Base-by-base conservation (phyloP, 306 rosid genomes). In the Prunus mume region DNA sequence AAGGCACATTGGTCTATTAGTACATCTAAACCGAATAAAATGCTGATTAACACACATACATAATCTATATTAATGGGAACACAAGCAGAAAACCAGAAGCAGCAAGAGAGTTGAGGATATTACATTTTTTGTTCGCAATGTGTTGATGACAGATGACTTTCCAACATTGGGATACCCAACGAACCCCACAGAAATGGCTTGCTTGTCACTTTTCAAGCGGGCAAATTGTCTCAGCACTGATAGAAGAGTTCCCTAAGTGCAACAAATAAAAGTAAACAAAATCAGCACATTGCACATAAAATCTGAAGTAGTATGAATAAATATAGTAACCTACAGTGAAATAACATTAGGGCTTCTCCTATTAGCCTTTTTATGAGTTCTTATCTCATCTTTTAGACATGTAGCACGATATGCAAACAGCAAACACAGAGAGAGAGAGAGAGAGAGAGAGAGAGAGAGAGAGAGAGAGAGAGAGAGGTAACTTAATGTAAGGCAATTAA, bases 131-230 rank as follows among this genome's bases (percentile, higher is more conserved):
- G 97, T 95, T 28, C 92, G 91, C 73, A 95, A 77, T 34, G 97
- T 92, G 81, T 95, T 95, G 63, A 92, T 91, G 70, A 95, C 97
- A 1, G 97, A 95, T 68, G 99, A 95, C 87, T 91, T 95, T 72
- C 99, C 97, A 54, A 95, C 99, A 79, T 95, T 95, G 71, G 99
- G 97, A 84, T 92, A 95, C 65, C 99, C 99, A 82, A 95, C 84
- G 61, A 95, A 95, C 84, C 99, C 99, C 30, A 95, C 97, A 49
- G 97, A 92, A 80, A 95, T 95, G 22, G 97, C 97, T 88, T 95
- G 97, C 86, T 92, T 95, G 83, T 95, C 99, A 71, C 91, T 85
- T 88, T 90, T 95, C 75, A 92, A 80, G 47, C 97, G 90, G 51
- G 97, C 87, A 71, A 90, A 95, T 82, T 92, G 97, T 78, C 99